phyloP scores from a whole-genome alignment of 2,329 filamentous ascomycete genomes.

The Fusarium papillatum region DNA sequence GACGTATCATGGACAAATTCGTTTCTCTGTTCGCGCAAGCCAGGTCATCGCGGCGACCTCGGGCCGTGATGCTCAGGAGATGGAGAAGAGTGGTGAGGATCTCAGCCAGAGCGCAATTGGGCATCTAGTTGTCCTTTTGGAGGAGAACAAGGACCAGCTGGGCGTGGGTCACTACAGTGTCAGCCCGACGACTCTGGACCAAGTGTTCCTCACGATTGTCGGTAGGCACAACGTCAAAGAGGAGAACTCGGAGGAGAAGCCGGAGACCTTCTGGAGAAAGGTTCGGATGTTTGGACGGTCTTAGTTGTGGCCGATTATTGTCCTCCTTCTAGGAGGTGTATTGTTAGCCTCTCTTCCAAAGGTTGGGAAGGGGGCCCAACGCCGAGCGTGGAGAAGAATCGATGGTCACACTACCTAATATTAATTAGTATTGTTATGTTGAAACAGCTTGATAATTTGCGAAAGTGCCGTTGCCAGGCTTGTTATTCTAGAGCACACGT shows the following conservation, averaged over 20 bases:
- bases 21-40: conserved; percentile 80
- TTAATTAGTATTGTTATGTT: background rate
- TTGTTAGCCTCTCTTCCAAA: background rate
- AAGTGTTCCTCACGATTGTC: conserved; percentile 91
- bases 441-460: background rate
- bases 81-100: conserved; percentile 39
- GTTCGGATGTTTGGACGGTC: conserved; percentile 42
- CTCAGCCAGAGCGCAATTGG: conserved; percentile 70
- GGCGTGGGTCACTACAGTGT: conserved; percentile 91
- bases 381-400: background rate
- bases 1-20: conserved; percentile 87
- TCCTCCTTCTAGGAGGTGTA: background rate
- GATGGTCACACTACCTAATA: background rate
- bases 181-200: conserved; percentile 87
- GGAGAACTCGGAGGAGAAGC: conserved; percentile 68
- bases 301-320: conserved; percentile 13
- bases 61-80: conserved; percentile 36
- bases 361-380: background rate
- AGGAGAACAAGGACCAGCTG: conserved; percentile 76
- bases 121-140: conserved; percentile 78
- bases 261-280: conserved; percentile 41
- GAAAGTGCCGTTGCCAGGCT: background rate
- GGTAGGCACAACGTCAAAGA: conserved; percentile 84
- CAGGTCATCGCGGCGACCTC: conserved; percentile 50
- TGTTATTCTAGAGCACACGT: background rate